phyloP scores from a whole-genome alignment of 495 filamentous ascomycete genomes.

The Aspergillus steynii region DNA sequence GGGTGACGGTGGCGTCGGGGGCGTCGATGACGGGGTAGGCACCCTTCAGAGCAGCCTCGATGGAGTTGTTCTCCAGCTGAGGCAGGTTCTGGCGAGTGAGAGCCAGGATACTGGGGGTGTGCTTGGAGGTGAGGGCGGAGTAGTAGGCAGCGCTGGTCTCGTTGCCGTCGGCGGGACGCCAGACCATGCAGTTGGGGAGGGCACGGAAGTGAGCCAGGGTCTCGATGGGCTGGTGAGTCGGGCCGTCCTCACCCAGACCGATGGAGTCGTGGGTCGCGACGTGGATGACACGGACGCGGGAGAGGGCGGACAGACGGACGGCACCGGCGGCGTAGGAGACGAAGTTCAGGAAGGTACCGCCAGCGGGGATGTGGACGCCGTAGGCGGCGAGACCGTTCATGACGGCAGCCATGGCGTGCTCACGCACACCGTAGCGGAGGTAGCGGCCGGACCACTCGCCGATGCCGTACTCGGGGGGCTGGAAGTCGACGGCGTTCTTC shows the following conservation, averaged over 20 bases:
- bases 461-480: constrained; percentile 80
- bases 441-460: constrained; percentile 91
- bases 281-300: constrained; percentile 90
- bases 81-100: constrained; percentile 98
- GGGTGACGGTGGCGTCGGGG: constrained; percentile 80
- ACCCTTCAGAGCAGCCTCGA: constrained; percentile 88
- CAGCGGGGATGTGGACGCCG: constrained; percentile 90
- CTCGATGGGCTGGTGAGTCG: constrained; percentile 99
- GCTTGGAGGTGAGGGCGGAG: constrained; percentile 83
- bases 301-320: constrained; percentile 89
- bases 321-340: constrained; percentile 97
- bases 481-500: constrained; percentile 97
- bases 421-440: constrained; percentile 94
- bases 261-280: constrained; percentile 99
- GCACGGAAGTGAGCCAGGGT: constrained; percentile 99
- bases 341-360: constrained; percentile 99
- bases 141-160: constrained; percentile 99
- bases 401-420: constrained; percentile 96
- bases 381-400: constrained; percentile 98
- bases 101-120: constrained; percentile 89
- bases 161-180: constrained; percentile 98
- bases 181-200: constrained; percentile 99
- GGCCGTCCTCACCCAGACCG: constrained; percentile 97
- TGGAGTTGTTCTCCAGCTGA: constrained; percentile 88
- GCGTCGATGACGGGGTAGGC: constrained; percentile 88